phyloP scores from a whole-genome alignment of 2,329 filamentous ascomycete genomes.

The Nothophaeocryptopus gaeumannii region DNA sequence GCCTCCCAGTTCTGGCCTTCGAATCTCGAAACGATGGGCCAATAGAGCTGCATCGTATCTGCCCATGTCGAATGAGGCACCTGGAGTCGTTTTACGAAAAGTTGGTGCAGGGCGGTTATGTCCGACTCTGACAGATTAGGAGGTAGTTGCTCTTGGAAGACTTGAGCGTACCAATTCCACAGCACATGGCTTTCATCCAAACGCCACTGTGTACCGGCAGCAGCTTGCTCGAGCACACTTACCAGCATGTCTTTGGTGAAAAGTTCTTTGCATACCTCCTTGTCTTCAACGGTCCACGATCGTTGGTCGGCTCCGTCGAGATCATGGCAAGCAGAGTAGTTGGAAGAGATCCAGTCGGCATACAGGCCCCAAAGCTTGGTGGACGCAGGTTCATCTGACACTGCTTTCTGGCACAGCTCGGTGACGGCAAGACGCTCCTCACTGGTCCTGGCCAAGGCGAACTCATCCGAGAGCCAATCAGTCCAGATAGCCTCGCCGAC shows the following conservation, averaged over 20 bases:
- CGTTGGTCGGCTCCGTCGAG: slow-evolving; percentile 47
- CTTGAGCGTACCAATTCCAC: slow-evolving; percentile 71
- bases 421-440: slow-evolving; percentile 68
- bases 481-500: slow-evolving; percentile 76
- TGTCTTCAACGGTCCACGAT: slow-evolving; percentile 63
- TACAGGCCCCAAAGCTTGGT: slow-evolving; percentile 73
- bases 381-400: slow-evolving; percentile 69
- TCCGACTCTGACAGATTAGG: slow-evolving; percentile 54
- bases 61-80: slow-evolving; percentile 75
- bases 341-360: slow-evolving; percentile 72
- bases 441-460: slow-evolving; percentile 57
- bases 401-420: slow-evolving; percentile 69
- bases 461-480: slow-evolving; percentile 72
- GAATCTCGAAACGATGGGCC: slow-evolving; percentile 69
- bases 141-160: slow-evolving; percentile 67
- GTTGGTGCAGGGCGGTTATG: slow-evolving; percentile 62
- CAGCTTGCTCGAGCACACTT: slow-evolving; percentile 68
- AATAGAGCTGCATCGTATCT: slow-evolving; percentile 71
- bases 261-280: slow-evolving; percentile 64
- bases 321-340: slow-evolving; percentile 64
- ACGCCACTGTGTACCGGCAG: slow-evolving; percentile 69
- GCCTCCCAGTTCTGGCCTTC: slow-evolving; percentile 64
- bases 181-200: slow-evolving; percentile 73
- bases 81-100: slow-evolving; percentile 68
- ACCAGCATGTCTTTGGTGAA: slow-evolving; percentile 68